Evolutionary conservation across 139 green algal genomes (phyloP), one percentile per base, ranked within the genome.

Genomic region (Coccomyxa sp.): DNA sequence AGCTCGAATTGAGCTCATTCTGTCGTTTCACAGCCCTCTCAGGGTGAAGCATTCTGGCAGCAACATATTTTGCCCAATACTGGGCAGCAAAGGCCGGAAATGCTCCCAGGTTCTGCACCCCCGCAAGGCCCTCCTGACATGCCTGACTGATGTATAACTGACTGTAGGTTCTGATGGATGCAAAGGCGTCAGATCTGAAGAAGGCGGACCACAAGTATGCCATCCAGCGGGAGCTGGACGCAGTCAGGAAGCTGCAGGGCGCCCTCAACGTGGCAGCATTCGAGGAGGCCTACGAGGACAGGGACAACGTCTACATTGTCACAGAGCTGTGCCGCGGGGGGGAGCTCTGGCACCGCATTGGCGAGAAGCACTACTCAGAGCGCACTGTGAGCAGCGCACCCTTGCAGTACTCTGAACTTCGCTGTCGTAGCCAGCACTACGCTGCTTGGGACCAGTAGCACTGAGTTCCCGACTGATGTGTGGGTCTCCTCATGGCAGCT

Each of bases 281-380:
- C 39, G 88, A 95, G 75, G 85, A 89, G 54, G 84, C 68, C 24
- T 96, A 91, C 68, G 94, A 98, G 87, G 91, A 97, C 77, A 88
- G 93, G 14, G 70, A 75, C 4, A 71, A 88, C 55, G 81, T 97
- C 27, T 90, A 97, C 86, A 91, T 97, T 79, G 80, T 98, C 33
- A 95, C 95, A 90, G 92, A 97, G 89, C 83, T 80, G 16, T 97
- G 93, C 86, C 74, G 78, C 22, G 94, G 94, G 0, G 94, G 94
- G 0, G 94, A 97, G 85, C 86, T 98, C 41, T 78, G 91, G 72
- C 88, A 94, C 78, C 73, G 78, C 10, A 90, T 97, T 64, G 90
- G 90, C 24, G 77, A 81, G 22, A 79, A 78, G 12, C 85, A 90
- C 64, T 98, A 96, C 86, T 91, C 82, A 14, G 94, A 97, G 81